These are phyloP conservation scores for Cladosporium austrohemisphaericum DNA, from an alignment of 2,329 filamentous ascomycete species.

Conservation along the genomic window DNA sequence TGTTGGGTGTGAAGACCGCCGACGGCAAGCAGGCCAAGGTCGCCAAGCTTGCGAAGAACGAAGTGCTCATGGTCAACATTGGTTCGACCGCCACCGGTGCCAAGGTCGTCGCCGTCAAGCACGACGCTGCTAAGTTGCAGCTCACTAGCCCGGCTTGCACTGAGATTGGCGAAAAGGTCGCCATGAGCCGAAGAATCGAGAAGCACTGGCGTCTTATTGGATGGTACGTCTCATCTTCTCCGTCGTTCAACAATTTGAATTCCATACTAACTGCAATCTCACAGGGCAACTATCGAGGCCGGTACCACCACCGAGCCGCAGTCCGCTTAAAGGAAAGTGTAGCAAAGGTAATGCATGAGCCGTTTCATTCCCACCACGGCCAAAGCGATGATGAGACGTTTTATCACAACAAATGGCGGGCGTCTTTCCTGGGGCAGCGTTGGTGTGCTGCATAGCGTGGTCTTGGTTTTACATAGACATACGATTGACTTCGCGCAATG, in stretches of 20 bases:
- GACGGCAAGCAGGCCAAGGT: conserved; percentile 99
- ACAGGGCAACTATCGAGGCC: conserved; percentile 30
- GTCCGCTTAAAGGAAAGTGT: conserved; percentile 15
- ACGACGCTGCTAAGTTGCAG: conserved; percentile 92
- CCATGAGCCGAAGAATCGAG: conserved; percentile 91
- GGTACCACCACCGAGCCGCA: conserved; percentile 31
- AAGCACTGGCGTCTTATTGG: conserved; percentile 98
- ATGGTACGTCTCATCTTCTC: conserved; percentile 54
- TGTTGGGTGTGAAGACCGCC: conserved; percentile 94
- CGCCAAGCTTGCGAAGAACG: conserved; percentile 95
- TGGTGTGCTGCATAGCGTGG: conserved; percentile 14
- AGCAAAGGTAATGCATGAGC: conserved; percentile 12
- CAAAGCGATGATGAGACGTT: conserved; percentile 13
- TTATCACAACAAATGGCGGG: conserved; percentile 11
- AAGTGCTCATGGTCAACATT: conserved; percentile 99
- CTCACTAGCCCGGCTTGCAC: conserved; percentile 85
- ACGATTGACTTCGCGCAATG: conserved; percentile 9
- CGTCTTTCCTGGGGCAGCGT: conserved; percentile 12
- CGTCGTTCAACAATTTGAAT: neutral
- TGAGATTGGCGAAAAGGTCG: conserved; percentile 96
- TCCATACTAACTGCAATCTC: neutral
- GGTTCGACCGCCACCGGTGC: conserved; percentile 95
- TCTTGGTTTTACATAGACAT: conserved; percentile 11
- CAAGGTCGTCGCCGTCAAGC: conserved; percentile 95
- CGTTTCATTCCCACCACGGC: conserved; percentile 7